Base-by-base conservation (phyloP, 2,329 filamentous ascomycete genomes). In the Colletotrichum melonis region DNA sequence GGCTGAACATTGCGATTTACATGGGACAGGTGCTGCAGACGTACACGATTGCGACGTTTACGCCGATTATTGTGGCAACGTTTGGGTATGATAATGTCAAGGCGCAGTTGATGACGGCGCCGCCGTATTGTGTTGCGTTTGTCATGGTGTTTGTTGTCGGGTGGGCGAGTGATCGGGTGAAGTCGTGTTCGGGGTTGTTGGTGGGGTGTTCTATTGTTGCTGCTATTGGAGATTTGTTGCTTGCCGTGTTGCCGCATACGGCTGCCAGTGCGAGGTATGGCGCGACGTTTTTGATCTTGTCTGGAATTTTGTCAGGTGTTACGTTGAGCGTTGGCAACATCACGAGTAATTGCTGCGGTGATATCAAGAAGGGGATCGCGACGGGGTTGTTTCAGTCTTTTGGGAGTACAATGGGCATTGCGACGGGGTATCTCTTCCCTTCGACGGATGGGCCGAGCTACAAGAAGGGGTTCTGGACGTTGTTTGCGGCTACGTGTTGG, bases 1-100 rank as follows among this genome's bases (percentile, higher is more conserved):
- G 84, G 75, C 76, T 83, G 4, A 84, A 87, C 67, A 83, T 85
- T 42, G 71, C 85, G 4, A 83, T 87, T 9, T 88, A 87, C 76
- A 87, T 74, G 72, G 49, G 63, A 26, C 69, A 74, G 24, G 63
- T 74, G 3, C 52, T 74, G 3, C 70, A 72, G 42, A 72, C 68
- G 14, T 72, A 72, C 28, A 74, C 76, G 1, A 58, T 78, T 30
- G 72, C 76, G 5, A 76, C 74, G 12, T 77, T 77, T 30, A 74
- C 76, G 6, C 76, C 76, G 0, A 76, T 76, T 22, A 78, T 78
- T 32, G 70, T 78, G 12, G 72, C 75, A 16, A 75, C 74, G 14
- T 75, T 78, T 28, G 76, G 76, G 3, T 78, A 75, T 55, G 74
- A 72, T 22, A 70, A 75, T 26, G 49, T 76, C 42, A 60, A 58